Conservation (phyloP, 768 basidiomycete genomes). For the Lactifluus volemus region DNA sequence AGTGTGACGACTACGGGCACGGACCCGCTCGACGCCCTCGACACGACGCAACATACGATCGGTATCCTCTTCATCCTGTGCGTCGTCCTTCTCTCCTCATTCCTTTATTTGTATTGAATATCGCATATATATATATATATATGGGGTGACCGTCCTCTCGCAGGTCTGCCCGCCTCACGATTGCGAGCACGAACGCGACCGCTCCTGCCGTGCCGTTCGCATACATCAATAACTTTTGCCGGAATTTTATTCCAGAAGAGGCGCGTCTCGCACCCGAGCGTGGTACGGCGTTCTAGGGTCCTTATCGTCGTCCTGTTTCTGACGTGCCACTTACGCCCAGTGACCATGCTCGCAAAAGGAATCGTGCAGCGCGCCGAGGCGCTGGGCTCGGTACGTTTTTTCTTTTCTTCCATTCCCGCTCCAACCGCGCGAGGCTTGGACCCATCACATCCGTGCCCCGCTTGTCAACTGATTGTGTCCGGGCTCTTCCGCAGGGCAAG, state of each 20-base stretch:
- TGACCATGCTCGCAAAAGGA: slow-evolving; percentile 56
- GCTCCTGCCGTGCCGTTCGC: slow-evolving; percentile 1
- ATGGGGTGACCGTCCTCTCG: not conserved
- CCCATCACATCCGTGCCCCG: no score
- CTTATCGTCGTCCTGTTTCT: not conserved
- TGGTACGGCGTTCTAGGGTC: slow-evolving; percentile 30
- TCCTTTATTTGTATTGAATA: not conserved
- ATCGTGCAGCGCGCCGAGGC: slow-evolving; percentile 44
- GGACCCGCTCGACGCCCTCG: slow-evolving; percentile 15
- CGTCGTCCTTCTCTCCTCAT: not conserved
- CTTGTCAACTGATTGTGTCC: not conserved
- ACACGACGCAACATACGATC: slow-evolving; percentile 5
- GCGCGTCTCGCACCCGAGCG: slow-evolving; percentile 63
- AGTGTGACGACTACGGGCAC: not conserved
- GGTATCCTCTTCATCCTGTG: slow-evolving; percentile 12
- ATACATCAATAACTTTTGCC: slow-evolving; percentile 48
- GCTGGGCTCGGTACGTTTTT: slow-evolving; percentile 40
- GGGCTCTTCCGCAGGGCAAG: slow-evolving; percentile 27
- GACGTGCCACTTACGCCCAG: slow-evolving; percentile 30
- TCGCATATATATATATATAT: no score
- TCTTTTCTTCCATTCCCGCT: not conserved
- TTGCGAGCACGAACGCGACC: not conserved
- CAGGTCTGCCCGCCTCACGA: slow-evolving; percentile 12
- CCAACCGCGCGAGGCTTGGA: not conserved
- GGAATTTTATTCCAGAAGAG: slow-evolving; percentile 49